Evolutionary conservation across 148 eudicot genomes (phyloP), one percentile per base, ranked within the genome.

Genomic region (Pharnaceum exiguum): DNA sequence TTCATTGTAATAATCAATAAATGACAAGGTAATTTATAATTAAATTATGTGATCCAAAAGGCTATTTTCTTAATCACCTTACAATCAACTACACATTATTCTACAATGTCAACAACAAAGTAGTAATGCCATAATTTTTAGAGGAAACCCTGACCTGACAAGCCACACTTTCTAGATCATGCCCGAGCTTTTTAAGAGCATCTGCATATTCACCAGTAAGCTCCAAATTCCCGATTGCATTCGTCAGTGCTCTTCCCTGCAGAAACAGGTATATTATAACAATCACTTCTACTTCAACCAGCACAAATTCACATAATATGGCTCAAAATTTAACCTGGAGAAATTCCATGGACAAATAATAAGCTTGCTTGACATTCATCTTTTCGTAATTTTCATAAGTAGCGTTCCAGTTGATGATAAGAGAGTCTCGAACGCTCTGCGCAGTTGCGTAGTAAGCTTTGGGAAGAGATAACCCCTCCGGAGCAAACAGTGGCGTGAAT

Each of bases 361-460:
- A 86, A n/a, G 94, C 94, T 66, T 86, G 94, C 75, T 86, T 86
- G 24, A 77, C 80, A 71, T 86, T 86, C 71, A 67, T 69, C 76
- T 67, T 77, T 51, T 86, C 94, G 59, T 77, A 69, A 25, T 60
- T 52, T 45, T 82, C 79, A 73, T 82, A 77, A 4, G 94, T 86
- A 21, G 85, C 79, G 60, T 86, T 86, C 94, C 94, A 86, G 28
- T 79, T 86, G 59, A 68, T 58, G 31, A 86, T 72, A 27, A 86
- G 85, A 24, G 77, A 55, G 71, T 86, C 94, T 37, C 72, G 78
- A 38, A 82, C 85, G 58, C 86, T 79, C 67, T 86, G 88, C 17
- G 94, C 88, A 17, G 88, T 82, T n/a, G 94, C 94, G 69, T 70
- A 79, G 69, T 60, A 86, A 35, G 85, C 85, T 72, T 86, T 86